A percentile compares a stretch with the other conserved stretches of the same genome.
phyloP scores from a whole-genome alignment of 1,284 basidiomycete genomes.

The Apiotrichum laibachii region DNA sequence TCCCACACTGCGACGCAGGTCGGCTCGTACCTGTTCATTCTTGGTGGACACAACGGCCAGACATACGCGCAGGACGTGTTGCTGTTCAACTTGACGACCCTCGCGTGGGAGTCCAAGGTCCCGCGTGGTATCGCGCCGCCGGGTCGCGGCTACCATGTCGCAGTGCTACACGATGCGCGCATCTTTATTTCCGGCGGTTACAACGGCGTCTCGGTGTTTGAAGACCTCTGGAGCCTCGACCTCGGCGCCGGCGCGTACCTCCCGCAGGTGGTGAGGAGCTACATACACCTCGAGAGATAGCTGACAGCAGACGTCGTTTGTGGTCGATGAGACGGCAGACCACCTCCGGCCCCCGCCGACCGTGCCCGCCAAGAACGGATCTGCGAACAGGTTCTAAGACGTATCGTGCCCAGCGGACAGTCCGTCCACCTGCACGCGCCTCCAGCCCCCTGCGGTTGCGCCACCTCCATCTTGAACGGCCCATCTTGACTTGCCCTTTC shows the following conservation, averaged over 20 bases:
- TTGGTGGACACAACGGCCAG: conserved; percentile 80
- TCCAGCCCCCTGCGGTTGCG: too few relatives aligned
- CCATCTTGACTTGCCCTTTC: not conserved
- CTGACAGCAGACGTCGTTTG: conserved; percentile 39
- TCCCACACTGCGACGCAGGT: conserved; percentile 87
- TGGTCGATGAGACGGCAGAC: conserved; percentile 40
- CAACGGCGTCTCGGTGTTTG: conserved; percentile 74
- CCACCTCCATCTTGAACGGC: not conserved
- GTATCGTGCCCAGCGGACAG: too few relatives aligned
- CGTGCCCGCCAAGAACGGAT: conserved; percentile 11
- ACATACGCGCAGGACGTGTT: conserved; percentile 76
- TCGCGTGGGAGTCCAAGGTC: conserved; percentile 56
- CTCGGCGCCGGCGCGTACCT: conserved; percentile 83
- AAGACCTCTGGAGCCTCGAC: conserved; percentile 80
- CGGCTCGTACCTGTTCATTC: conserved; percentile 86
- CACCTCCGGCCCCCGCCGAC: conserved; percentile 9
- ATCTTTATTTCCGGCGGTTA: conserved; percentile 85
- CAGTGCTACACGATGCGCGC: conserved; percentile 75
- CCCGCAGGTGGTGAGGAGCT: conserved; percentile 66
- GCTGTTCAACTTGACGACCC: conserved; percentile 76
- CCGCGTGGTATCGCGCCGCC: conserved; percentile 65
- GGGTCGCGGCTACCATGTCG: conserved; percentile 70
- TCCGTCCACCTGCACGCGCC: too few relatives aligned
- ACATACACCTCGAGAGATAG: not conserved
- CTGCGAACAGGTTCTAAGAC: conserved; percentile 6